These are phyloP conservation scores for Aspergillus asperescens DNA, from an alignment of 495 filamentous ascomycete genomes.

Conservation along the genomic window DNA sequence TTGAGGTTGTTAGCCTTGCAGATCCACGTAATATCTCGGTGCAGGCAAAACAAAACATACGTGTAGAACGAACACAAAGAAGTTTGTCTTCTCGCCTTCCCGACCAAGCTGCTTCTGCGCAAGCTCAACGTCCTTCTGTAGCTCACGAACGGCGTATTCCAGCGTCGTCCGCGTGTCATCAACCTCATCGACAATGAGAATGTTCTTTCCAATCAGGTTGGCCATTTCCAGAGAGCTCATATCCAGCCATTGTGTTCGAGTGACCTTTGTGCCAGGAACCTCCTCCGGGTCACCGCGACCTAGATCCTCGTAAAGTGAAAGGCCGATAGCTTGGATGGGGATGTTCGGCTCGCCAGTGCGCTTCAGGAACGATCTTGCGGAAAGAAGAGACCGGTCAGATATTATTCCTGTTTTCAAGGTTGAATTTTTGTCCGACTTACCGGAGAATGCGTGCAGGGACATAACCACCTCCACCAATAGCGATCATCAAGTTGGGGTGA, in stretches of 20 bases:
- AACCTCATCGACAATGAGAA: constrained; percentile 98
- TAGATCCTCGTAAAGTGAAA: constrained; percentile 92
- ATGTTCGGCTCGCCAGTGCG: constrained; percentile 84
- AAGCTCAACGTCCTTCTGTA: constrained; percentile 90
- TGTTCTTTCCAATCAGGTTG: constrained; percentile 92
- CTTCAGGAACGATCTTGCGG: constrained; percentile 81
- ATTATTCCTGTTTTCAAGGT: neutral
- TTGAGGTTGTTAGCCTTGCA: constrained; percentile 4
- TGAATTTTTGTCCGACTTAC: constrained; percentile 29
- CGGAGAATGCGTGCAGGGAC: constrained; percentile 95
- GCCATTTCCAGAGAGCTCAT: constrained; percentile 81
- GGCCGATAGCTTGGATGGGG: constrained; percentile 97
- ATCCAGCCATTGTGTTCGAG: constrained; percentile 97
- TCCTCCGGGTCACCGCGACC: constrained; percentile 59
- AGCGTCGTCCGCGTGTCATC: constrained; percentile 97
- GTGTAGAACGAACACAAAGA: constrained; percentile 92
- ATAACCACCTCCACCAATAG: constrained; percentile 96
- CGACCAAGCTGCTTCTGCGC: constrained; percentile 67
- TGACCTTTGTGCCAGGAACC: constrained; percentile 84
- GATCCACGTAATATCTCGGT: neutral
- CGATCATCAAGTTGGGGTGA: constrained; percentile 93
- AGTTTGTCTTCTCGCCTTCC: constrained; percentile 69
- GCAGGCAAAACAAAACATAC: constrained; percentile 64
- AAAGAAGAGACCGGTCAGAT: neutral
- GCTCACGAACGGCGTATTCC: constrained; percentile 92